These are phyloP conservation scores for Penicillium oxalicum DNA, from an alignment of 2,329 filamentous ascomycete genomes.

Conservation along the genomic window DNA sequence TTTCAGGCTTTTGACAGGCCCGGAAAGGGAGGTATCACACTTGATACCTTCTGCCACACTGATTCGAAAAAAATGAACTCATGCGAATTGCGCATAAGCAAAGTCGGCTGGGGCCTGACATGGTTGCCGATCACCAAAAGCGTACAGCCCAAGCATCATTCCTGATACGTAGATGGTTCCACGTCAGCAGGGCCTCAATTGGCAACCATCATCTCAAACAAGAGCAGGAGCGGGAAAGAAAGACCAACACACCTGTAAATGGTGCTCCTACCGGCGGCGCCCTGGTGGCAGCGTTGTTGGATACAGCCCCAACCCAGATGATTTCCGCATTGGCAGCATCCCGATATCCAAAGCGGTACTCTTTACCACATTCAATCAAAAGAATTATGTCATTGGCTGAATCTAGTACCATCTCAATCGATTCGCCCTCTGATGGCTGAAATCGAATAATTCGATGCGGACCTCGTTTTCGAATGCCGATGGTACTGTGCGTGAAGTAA, in stretches of 20 bases:
- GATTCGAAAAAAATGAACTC: not conserved
- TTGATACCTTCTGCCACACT: too few relatives aligned
- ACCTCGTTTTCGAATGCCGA: constrained; percentile 32
- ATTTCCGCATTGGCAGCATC: constrained; percentile 2
- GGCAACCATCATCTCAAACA: too few relatives aligned
- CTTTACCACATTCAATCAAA: constrained; percentile 26
- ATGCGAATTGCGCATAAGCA: constrained; percentile 24
- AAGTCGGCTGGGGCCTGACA: constrained; percentile 42
- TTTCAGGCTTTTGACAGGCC: too few relatives aligned
- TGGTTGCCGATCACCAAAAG: constrained; percentile 38
- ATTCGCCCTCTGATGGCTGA: constrained; percentile 16
- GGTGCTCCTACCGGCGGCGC: constrained; percentile 36
- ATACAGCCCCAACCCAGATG: constrained; percentile 26
- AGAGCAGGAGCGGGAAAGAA: not conserved
- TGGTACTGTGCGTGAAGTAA: constrained; percentile 41
- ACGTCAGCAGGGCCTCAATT: not conserved
- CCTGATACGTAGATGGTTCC: constrained; percentile 16
- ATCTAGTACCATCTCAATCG: constrained; percentile 11
- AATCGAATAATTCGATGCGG: constrained; percentile 23
- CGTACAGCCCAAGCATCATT: constrained; percentile 45
- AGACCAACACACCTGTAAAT: constrained; percentile 28
- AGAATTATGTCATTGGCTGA: constrained; percentile 19
- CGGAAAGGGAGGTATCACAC: too few relatives aligned
- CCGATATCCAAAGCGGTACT: constrained; percentile 26
- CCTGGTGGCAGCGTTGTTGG: constrained; percentile 30